Conservation (phyloP, 2,329 filamentous ascomycete species). For the Pseudogymnoascus pannorum region DNA sequence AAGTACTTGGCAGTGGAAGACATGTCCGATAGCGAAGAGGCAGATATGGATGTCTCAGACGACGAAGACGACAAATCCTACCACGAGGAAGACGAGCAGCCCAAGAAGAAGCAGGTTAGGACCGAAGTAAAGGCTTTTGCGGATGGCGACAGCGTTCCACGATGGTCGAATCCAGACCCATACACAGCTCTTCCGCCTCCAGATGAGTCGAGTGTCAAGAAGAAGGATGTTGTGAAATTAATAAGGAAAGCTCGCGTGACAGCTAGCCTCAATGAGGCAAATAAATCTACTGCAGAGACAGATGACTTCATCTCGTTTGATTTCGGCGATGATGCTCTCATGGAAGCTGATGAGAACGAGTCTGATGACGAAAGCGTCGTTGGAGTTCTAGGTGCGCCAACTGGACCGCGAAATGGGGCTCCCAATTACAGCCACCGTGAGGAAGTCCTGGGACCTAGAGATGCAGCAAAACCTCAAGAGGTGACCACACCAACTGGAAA, state of each 20-base stretch:
- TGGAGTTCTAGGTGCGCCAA: constrained; percentile 22
- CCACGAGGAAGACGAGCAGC: constrained; percentile 31
- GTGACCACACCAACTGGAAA: constrained; percentile 10
- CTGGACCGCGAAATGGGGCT: constrained; percentile 17
- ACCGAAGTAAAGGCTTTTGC: constrained; percentile 29
- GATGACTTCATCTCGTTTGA: constrained; percentile 90
- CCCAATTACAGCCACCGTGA: constrained; percentile 11
- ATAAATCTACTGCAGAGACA: constrained; percentile 47
- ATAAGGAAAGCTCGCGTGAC: constrained; percentile 83
- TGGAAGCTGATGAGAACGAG: constrained; percentile 31
- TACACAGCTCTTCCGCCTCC: constrained; percentile 81
- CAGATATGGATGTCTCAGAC: constrained; percentile 54
- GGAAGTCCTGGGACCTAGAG: constrained; percentile 8
- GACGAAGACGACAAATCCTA: constrained; percentile 31
- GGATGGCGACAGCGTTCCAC: constrained; percentile 47
- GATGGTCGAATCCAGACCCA: constrained; percentile 94
- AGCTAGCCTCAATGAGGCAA: constrained; percentile 37
- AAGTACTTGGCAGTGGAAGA: constrained; percentile 51
- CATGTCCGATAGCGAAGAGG: constrained; percentile 54
- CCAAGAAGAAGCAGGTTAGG: constrained; percentile 38
- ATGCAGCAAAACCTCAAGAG: constrained; percentile 8
- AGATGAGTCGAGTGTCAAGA: constrained; percentile 65
- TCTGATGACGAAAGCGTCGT: constrained; percentile 20
- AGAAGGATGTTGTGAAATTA: constrained; percentile 78
- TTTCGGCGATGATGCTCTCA: constrained; percentile 50